These are phyloP conservation scores for Oryza longistaminata DNA, from an alignment of 176 grass and related monocot species.

Conservation along the genomic window DNA sequence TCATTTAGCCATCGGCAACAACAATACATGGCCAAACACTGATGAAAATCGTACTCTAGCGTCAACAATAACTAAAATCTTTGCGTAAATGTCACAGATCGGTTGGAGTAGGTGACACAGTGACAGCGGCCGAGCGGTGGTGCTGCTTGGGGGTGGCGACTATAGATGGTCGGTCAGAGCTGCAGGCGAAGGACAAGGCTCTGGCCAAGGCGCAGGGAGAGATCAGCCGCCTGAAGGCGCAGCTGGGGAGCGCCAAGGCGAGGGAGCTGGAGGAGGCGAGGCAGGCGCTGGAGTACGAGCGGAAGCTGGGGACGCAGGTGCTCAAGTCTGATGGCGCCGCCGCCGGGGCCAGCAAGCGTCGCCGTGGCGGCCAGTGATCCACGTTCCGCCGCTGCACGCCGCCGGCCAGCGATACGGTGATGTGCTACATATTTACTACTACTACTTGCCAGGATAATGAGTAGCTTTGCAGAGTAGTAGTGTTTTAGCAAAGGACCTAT, in stretches of 20 bases:
- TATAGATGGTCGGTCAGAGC: slow-evolving; percentile 23
- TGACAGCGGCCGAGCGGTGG: too few relatives aligned
- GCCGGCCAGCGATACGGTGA: too few relatives aligned
- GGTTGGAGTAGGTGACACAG: too few relatives aligned
- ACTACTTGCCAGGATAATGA: too few relatives aligned
- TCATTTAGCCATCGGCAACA: too few relatives aligned
- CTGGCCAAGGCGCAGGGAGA: slow-evolving; percentile 29
- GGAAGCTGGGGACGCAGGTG: slow-evolving; percentile 34
- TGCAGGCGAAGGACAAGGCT: slow-evolving; percentile 36
- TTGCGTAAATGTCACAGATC: too few relatives aligned
- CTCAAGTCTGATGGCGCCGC: slow-evolving; percentile 13
- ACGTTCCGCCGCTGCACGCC: neutral
- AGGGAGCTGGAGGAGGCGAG: slow-evolving; percentile 40
- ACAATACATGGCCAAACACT: too few relatives aligned
- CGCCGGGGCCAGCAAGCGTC: slow-evolving; percentile 9
- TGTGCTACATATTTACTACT: neutral
- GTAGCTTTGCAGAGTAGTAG: too few relatives aligned
- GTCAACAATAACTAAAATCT: too few relatives aligned
- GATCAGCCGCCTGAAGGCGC: slow-evolving; percentile 30
- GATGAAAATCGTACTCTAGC: too few relatives aligned
- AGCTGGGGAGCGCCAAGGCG: slow-evolving; percentile 36
- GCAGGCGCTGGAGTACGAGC: slow-evolving; percentile 35
- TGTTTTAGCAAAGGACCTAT: too few relatives aligned
- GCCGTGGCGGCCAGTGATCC: slow-evolving; percentile 33
- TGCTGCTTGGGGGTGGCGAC: too few relatives aligned